Evolutionary conservation across 306 rosid genomes (phyloP).

Genomic region (Fragaria vesca): DNA sequence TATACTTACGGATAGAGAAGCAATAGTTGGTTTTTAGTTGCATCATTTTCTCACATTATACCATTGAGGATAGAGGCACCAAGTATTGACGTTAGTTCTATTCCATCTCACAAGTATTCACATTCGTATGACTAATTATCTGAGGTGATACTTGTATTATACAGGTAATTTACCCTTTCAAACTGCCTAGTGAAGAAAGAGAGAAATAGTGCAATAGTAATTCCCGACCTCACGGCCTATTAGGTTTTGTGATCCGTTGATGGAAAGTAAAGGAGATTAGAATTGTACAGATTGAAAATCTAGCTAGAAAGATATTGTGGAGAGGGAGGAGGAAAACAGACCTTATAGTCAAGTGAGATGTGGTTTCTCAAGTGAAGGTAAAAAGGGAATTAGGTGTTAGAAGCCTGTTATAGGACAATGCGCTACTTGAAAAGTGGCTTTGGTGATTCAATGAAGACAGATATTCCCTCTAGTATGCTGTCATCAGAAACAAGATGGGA

Average conservation of each 20-base stretch:
- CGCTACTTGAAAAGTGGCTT: neutral
- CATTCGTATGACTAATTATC: neutral
- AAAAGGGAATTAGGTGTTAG: neutral
- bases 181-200: neutral
- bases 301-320: neutral
- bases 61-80: neutral
- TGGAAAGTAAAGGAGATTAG: neutral
- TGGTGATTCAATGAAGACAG: neutral
- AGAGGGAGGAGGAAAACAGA: neutral
- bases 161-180: neutral
- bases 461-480: neutral
- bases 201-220: neutral
- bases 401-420: neutral
- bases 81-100: neutral
- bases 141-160: neutral
- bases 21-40: neutral
- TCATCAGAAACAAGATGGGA: neutral
- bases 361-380: neutral
- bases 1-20: neutral
- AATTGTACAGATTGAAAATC: neutral
- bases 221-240: neutral
- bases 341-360: neutral
- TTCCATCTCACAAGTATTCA: neutral
- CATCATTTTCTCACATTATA: neutral
- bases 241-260: neutral